Evolutionary conservation across 2,329 filamentous ascomycete genomes (phyloP).

Genomic region (Acephala macrosclerotiorum): DNA sequence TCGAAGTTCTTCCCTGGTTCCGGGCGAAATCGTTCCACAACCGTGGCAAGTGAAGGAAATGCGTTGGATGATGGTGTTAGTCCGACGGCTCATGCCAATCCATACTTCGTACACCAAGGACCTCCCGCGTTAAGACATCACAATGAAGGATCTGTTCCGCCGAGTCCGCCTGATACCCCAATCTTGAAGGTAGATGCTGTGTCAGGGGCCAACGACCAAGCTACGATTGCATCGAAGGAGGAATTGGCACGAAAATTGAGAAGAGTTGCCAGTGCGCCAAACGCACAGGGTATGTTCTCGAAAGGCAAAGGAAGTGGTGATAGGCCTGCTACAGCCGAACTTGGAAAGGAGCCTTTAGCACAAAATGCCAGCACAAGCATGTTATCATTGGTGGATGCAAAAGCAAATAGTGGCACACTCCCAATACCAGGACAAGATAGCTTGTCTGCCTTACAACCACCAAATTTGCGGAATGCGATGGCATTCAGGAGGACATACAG

Average conservation of each 20-base stretch:
- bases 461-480: conserved; percentile 71
- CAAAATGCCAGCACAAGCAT: conserved; percentile 60
- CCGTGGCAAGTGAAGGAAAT: conserved; percentile 92
- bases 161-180: conserved; percentile 91
- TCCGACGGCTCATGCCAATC: conserved; percentile 93
- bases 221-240: conserved; percentile 83
- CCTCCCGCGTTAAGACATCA: conserved; percentile 92
- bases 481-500: conserved; percentile 96
- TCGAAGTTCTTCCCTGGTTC: conserved; percentile 90
- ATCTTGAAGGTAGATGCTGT: conserved; percentile 76
- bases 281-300: conserved; percentile 90
- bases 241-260: conserved; percentile 92
- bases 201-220: conserved; percentile 67
- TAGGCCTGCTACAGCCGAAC: conserved; percentile 83
- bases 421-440: conserved; percentile 56
- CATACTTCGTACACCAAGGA: conserved; percentile 96
- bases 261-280: conserved; percentile 94
- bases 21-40: conserved; percentile 86
- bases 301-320: conserved; percentile 65
- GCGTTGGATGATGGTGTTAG: conserved; percentile 87
- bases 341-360: conserved; percentile 81
- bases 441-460: conserved; percentile 69
- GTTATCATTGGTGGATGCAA: conserved; percentile 55
- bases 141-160: conserved; percentile 91
- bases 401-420: conserved; percentile 48